Base-by-base conservation (phyloP, 2,329 filamentous ascomycete genomes). In the Cordyceps tenuipes region DNA sequence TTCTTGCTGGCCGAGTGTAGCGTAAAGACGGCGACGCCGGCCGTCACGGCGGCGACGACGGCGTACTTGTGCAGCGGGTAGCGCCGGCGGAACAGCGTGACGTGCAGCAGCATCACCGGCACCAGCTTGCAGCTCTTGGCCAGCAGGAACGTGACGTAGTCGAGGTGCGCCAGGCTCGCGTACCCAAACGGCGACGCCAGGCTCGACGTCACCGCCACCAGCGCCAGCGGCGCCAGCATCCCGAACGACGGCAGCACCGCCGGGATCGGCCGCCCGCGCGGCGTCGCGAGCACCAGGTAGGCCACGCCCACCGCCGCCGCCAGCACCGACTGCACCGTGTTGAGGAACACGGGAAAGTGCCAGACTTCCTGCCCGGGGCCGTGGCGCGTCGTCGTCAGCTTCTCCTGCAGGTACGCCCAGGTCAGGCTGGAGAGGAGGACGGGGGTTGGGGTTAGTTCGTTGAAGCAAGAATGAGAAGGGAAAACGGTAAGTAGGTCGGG, bases 111-210 rank as follows among this genome's bases (percentile, higher is more conserved):
- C 94, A 99, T 97, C 69, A 99, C 94, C 3, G 94, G 94, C n/a
- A 99, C 85, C 21, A 99, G 83, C 78, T 99, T 99, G 87, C 94
- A 99, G 68, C 88, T 92, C 77, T 99, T 97, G 67, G 94, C 93
- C 47, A 99, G 88, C 66, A 97, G 90, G 76, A 96, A 97, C 34
- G 94, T 97, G 69, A 97, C 90, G 76, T 97, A 97, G 82, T 97
- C 94, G 75, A 97, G 91, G 73, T 97, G 91, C 43, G 88, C 86
- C 55, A 97, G 85, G 62, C 86, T 89, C 54, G 94, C 92, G 75
- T 97, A 97, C 66, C 93, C 94, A 70, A 97, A 97, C 3, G 93
- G 93, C n/a, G 88, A 91, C 44, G 93, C 91, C 57, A 97, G 87
- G 4, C 90, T 91, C 67, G 86, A 89, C 5, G 91, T 96, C 60